Percentiles rank a stretch among this genome's conserved stretches.
phyloP scores from a whole-genome alignment of 768 basidiomycete genomes.

The Botryobasidium botryosum region DNA sequence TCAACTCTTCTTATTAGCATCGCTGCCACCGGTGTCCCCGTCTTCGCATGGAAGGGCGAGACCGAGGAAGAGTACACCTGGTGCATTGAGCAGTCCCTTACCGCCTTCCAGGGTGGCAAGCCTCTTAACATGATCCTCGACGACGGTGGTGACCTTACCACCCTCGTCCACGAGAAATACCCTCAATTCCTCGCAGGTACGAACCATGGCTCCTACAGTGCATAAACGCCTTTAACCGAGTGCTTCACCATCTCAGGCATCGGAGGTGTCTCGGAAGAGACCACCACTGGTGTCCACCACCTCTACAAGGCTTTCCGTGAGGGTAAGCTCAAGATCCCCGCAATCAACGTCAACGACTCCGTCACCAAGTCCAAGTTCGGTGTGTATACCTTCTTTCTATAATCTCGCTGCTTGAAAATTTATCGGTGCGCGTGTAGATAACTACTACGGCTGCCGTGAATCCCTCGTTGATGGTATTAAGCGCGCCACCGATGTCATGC shows the following conservation, averaged over 20 bases:
- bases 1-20: conserved; percentile 34
- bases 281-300: conserved; percentile 98
- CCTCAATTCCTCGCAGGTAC: conserved; percentile 69
- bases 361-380: conserved; percentile 98
- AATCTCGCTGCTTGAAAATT: not conserved
- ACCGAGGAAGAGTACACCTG: conserved; percentile 96
- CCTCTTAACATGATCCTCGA: conserved; percentile 97
- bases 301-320: conserved; percentile 96
- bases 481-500: conserved; percentile 99
- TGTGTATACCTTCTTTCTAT: conserved; percentile 1
- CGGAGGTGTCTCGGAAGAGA: conserved; percentile 94
- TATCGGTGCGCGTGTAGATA: conserved; percentile 31
- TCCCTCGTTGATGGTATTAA: conserved; percentile 99
- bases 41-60: conserved; percentile 99
- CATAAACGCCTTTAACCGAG: conserved; percentile 2
- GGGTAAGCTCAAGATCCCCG: conserved; percentile 89
- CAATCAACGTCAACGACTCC: conserved; percentile 99
- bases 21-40: conserved; percentile 94
- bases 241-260: conserved; percentile 35
- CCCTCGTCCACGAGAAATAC: conserved; percentile 89
- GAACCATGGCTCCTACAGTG: conserved; percentile 7
- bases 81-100: conserved; percentile 93
- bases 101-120: conserved; percentile 72
- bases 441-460: conserved; percentile 98
- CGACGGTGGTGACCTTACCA: conserved; percentile 95